Evolutionary conservation across 2,329 filamentous ascomycete species (phyloP), one percentile per base, ranked within the genome.

Genomic region (Fusarium mexicanum): DNA sequence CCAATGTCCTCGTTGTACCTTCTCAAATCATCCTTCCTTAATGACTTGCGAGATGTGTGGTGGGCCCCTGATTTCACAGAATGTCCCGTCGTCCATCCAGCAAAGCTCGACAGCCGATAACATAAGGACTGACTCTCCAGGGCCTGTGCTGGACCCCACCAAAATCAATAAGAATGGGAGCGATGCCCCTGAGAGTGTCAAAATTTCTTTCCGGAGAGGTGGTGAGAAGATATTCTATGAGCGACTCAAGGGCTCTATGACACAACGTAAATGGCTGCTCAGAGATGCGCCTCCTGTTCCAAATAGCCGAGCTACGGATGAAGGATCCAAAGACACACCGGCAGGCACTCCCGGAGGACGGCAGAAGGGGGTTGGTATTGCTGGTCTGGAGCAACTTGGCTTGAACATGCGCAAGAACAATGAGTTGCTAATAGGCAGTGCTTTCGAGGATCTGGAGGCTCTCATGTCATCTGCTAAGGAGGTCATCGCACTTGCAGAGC

Each of bases 381-480:
- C 96, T 16, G 96, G 95, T 1, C 87, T 99, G 5, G 96, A 99
- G 81, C 92, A 94, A 78, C 91, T 95, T 71, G 94, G 94, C 1
- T 84, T 96, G 11, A 94, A 95, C 76, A 90, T 95, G 79, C 92
- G 94, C 65, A 96, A 94, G 84, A 98, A 97, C 81, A 98, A 98
- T 77, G 95, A 98, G 82, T 84, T 94, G 16, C 92, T 98, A 57
- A 98, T 99, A 73, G 96, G 96, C 33, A 95, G 90, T 74, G 95
- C 96, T 0, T 99, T 99, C 78, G 96, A 98, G 80, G 96, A 99
- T 79, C 89, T 99, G 1, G 96, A 98, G 80, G 95, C 96, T 8
- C 87, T 99, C 43, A 99, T 98, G 96, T 94, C 95, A 7, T 98
- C 96, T 8, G 96, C 96, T 10, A 98, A 98, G 80, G 94, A 99